Base-by-base conservation (phyloP, 192 early-diverging fungal species). In the Coemansia guatemalensis region DNA sequence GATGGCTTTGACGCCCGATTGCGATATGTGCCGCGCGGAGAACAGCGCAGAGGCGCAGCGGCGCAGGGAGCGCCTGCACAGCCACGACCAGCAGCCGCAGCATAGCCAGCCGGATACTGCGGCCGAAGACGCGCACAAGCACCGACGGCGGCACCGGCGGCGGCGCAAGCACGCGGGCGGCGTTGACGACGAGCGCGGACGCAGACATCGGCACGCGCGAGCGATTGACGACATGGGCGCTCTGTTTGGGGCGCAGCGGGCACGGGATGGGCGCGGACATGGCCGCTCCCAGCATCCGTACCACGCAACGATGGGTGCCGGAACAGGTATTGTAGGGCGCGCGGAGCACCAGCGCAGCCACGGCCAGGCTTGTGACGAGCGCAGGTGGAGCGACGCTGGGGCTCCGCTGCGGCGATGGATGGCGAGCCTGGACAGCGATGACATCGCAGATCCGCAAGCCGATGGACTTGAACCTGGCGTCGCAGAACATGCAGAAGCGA, bases 1-100 rank as follows among this genome's bases (percentile, higher is more conserved):
- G 33, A 75, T 81, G 78, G 78, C 78, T 5, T 30, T 81, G 26
- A 60, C 78, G 20, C 78, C 78, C 1, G 73, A 72, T 30, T 81
- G 78, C 53, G 73, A 75, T 27, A 47, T 56, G 12, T 81, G 78
- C n/a, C 61, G 62, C 22, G 32, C 25, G 4, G 56, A 75, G 47
- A 58, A 26, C 35, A 65, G 21, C 22, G n/a, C 63, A 14, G 73
- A 70, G 33, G 53, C 66, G 20, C 69, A 59, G 39, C 50, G 41
- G 33, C 69, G 74, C 60, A 70, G 64, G 48, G 57, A 76, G 60
- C 74, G 74, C 1, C 64, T 67, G 35, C 21, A 64, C 48, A 74
- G 67, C 67, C 71, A 68, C 8, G 62, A 57, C 22, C 60, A 49
- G 48, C 52, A 35, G 39, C 56, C 39, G 26, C 59, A 29, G 25